Evolutionary conservation across 2,329 filamentous ascomycete genomes (phyloP).

Genomic region (Fusarium oligoseptatum): DNA sequence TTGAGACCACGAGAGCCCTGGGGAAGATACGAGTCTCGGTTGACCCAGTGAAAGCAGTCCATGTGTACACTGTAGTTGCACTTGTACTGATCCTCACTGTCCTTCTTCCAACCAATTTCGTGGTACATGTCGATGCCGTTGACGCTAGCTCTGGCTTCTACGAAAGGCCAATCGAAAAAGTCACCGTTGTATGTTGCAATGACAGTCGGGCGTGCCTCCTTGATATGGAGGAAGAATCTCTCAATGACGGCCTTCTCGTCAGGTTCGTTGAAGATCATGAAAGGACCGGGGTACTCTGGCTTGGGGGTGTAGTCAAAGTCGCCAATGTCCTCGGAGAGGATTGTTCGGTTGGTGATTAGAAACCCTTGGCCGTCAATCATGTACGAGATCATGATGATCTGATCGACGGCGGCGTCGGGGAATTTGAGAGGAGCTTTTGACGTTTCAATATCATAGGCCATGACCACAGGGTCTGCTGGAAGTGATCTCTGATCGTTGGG

Average conservation of each 20-base stretch:
- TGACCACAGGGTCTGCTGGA: slow-evolving; percentile 94
- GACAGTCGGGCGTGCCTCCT: slow-evolving; percentile 92
- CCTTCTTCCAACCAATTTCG: slow-evolving; percentile 97
- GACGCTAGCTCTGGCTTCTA: slow-evolving; percentile 91
- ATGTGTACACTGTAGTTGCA: slow-evolving; percentile 97
- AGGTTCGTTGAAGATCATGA: slow-evolving; percentile 98
- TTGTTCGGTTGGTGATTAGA: slow-evolving; percentile 96
- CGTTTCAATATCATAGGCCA: slow-evolving; percentile 99
- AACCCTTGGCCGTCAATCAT: slow-evolving; percentile 99
- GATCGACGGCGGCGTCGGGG: slow-evolving; percentile 92
- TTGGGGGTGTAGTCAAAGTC: slow-evolving; percentile 99
- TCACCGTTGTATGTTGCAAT: slow-evolving; percentile 99
- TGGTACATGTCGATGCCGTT: slow-evolving; percentile 99
- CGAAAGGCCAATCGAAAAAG: slow-evolving; percentile 99
- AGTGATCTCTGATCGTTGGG: slow-evolving; percentile 90
- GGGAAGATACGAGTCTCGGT: slow-evolving; percentile 96
- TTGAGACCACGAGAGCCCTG: slow-evolving; percentile 98
- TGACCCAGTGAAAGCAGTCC: slow-evolving; percentile 99
- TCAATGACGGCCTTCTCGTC: slow-evolving; percentile 91
- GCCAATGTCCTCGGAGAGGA: slow-evolving; percentile 95
- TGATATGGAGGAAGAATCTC: slow-evolving; percentile 95
- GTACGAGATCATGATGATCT: slow-evolving; percentile 99
- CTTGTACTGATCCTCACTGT: slow-evolving; percentile 95
- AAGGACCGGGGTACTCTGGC: slow-evolving; percentile 93
- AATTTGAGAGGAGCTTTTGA: slow-evolving; percentile 97